Percentiles rank a stretch among this genome's conserved stretches.
Conservation (phyloP, 176 grass and related monocot genomes). For the Oryza glumipatula region DNA sequence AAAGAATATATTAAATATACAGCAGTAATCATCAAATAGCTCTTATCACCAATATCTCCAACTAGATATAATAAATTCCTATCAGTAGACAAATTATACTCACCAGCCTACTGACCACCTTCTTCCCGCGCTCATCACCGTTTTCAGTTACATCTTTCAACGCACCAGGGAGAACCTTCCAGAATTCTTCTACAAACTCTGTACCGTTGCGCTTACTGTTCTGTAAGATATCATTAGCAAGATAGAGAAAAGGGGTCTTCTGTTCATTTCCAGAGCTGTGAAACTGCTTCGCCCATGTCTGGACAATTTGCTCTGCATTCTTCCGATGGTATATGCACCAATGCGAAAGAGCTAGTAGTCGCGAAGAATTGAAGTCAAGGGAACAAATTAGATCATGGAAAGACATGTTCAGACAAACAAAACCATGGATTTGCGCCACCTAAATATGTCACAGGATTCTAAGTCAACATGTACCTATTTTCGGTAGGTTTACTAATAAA, state of each 20-base stretch:
- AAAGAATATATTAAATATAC: conserved; percentile 27
- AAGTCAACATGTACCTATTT: conserved; percentile 10
- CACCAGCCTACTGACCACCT: conserved; percentile 79
- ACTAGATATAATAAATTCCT: background rate
- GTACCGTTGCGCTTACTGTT: conserved; percentile 95
- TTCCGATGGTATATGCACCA: conserved; percentile 99
- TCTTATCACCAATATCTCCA: background rate
- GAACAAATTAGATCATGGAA: conserved; percentile 36
- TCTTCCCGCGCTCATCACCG: conserved; percentile 81
- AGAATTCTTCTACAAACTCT: conserved; percentile 97
- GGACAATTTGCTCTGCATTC: conserved; percentile 82
- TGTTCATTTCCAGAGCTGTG: conserved; percentile 76
- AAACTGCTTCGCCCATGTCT: conserved; percentile 95
- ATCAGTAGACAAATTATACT: conserved; percentile 24
- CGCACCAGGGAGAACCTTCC: conserved; percentile 92
- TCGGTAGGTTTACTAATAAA: conserved; percentile 28
- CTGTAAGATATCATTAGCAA: conserved; percentile 98
- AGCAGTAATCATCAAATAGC: background rate
- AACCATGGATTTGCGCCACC: background rate
- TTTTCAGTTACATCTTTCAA: conserved; percentile 78
- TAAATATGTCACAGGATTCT: conserved; percentile 15
- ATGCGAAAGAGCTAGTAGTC: conserved; percentile 80
- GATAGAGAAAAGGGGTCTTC: conserved; percentile 80
- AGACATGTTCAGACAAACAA: conserved; percentile 21
- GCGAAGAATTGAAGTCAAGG: conserved; percentile 57